Percentiles rank a stretch among this genome's conserved stretches.
These are phyloP conservation scores for Suillus cothurnatus DNA, from an alignment of 768 basidiomycete genomes.

Conservation along the genomic window DNA sequence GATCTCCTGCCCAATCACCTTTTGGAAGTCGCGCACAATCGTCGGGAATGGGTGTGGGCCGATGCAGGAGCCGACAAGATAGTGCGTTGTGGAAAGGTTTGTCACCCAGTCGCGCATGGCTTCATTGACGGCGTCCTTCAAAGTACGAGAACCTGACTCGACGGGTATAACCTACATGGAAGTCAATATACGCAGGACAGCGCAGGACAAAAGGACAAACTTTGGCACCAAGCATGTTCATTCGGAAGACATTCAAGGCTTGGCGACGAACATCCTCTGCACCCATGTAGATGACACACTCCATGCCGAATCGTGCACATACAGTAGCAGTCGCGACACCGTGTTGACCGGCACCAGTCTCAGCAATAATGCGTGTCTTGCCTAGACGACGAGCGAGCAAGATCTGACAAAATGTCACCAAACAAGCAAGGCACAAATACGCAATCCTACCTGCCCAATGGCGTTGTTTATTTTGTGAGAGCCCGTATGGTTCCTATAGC, in stretches of 20 bases:
- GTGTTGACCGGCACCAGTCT: constrained; percentile 98
- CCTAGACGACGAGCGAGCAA: constrained; percentile 92
- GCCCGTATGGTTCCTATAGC: constrained; percentile 87
- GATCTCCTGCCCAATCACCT: constrained; percentile 93
- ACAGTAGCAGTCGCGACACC: constrained; percentile 99
- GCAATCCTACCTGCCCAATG: constrained; percentile 73
- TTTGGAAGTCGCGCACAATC: constrained; percentile 97
- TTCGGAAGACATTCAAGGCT: constrained; percentile 96
- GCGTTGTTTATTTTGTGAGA: constrained; percentile 99
- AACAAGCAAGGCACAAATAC: constrained; percentile 18
- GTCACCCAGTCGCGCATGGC: constrained; percentile 99
- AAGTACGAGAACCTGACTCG: constrained; percentile 87
- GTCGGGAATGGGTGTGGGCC: constrained; percentile 99
- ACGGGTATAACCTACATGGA: constrained; percentile 83
- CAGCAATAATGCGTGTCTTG: constrained; percentile 96
- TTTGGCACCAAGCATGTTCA: constrained; percentile 95
- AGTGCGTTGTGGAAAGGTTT: constrained; percentile 91
- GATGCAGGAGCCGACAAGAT: constrained; percentile 95
- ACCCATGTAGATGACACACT: constrained; percentile 98
- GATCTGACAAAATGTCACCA: constrained; percentile 53
- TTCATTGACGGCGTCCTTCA: constrained; percentile 99
- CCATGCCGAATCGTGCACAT: constrained; percentile 93
- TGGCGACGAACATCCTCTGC: constrained; percentile 96
- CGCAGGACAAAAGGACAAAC: constrained; percentile 35
- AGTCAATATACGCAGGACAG: background rate